Evolutionary conservation across 2,329 filamentous ascomycete genomes (phyloP), one percentile per base, ranked within the genome.

Genomic region (Pestalotiopsis sp.): DNA sequence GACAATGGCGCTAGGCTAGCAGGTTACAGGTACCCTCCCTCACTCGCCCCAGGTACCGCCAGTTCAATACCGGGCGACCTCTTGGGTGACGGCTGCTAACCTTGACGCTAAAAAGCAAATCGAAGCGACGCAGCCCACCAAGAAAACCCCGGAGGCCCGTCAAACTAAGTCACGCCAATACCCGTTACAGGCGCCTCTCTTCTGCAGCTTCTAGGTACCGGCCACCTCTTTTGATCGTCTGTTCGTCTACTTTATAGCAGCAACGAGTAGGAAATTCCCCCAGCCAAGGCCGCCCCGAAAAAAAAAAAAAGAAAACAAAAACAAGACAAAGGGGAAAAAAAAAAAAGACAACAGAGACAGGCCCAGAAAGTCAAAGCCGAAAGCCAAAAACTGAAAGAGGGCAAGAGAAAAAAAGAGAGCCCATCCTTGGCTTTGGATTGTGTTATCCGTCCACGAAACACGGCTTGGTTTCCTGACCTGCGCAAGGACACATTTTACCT

Each of bases 401-500:
- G n/a, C 6, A 52, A 20, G 20, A 22, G 38, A 20, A 38, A 39
- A 60, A 61, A 35, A 35, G 38, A 61, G n/a, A 40, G 58, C 58
- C 26, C 24, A 35, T 61, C 58, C 58, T 35, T n/a, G n/a, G 26
- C 58, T 30, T 38, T n/a, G 30, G 17, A 4, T n/a, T 30, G 30
- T 17, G 11, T 30, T 35, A 61, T 61, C n/a, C 35, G 58, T 61
- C 58, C 58, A 61, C 58, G 58, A 61, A 61, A 61, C 58, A 35
- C 26, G 24, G 17, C 26, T 17, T 20, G 26, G 24, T 35, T 20
- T 20, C 35, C 35, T n/a, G 26, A 10, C 17, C 24, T 61, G 13
- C 58, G 30, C 58, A 39, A 61, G 58, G 58, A 61, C 58, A 61
- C 58, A 61, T 61, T 39, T 61, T 38, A 58, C 56, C 57, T n/a